phyloP scores from a whole-genome alignment of 306 rosid genomes.

The Castanospermum australe region DNA sequence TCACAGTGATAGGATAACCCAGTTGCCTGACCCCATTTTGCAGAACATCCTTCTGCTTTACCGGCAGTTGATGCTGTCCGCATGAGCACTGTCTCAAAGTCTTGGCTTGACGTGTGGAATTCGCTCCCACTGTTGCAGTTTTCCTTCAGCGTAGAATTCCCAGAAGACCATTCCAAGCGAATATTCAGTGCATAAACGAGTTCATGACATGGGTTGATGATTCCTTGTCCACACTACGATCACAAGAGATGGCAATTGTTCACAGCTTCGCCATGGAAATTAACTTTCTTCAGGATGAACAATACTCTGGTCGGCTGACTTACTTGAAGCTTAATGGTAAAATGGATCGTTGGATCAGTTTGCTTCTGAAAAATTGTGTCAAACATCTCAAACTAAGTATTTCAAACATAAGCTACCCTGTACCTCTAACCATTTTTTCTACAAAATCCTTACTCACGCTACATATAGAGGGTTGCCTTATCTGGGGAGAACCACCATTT shows the following conservation, averaged over 20 bases:
- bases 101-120: not conserved
- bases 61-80: not conserved
- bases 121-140: not conserved
- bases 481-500: not conserved
- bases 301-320: too few species aligned
- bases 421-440: not conserved
- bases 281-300: not conserved
- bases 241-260: not conserved
- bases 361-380: not conserved
- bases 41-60: not conserved
- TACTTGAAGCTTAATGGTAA: not conserved
- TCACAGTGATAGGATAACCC: not conserved
- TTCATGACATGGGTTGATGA: not conserved
- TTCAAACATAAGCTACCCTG: not conserved
- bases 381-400: not conserved
- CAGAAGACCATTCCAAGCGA: not conserved
- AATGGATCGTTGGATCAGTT: not conserved
- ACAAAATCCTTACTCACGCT: not conserved
- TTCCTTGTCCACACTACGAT: not conserved
- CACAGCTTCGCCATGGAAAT: not conserved
- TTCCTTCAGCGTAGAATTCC: not conserved
- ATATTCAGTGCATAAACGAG: not conserved
- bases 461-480: not conserved
- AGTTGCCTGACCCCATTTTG: not conserved
- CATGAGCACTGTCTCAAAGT: not conserved